Evolutionary conservation across 1,139 yeast genomes (phyloP), one percentile per base, ranked within the genome.

Genomic region (Wickerhamomyces sp.): DNA sequence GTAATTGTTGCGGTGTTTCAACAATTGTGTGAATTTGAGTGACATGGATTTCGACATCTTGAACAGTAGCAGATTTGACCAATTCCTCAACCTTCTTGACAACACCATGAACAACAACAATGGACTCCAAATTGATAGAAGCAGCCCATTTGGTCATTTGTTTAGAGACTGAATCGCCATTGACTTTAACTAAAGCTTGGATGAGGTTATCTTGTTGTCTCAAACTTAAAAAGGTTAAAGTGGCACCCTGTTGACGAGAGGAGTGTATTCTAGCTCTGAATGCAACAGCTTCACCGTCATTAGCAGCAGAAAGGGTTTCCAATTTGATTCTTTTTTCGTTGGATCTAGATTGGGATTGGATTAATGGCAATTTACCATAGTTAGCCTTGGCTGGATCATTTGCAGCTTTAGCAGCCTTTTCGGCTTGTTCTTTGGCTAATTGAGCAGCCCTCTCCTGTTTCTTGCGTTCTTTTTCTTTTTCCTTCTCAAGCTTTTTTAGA

Each of bases 141-240:
- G 94, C 88, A 32, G 90, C 83, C 96, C 97, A 92, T 67, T 92
- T 92, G 51, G 90, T 95, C 94, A 94, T 86, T 64, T 86, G 96
- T 68, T 92, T 92, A 39, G 96, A 86, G 42, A 94, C 74, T 24
- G 79, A 68, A 24, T 73, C 74, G 45, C 76, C 76, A 48, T 72
- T 76, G 45, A 81, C 77, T 61, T 85, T 86, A 48, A 88, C 71
- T 51, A 92, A 74, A 43, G 87, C 96, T 72, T 90, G 97, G 54
- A 90, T 77, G 58, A 84, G 67, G 43, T 78, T 75, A 41, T 78
- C 70, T 69, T 88, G 96, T 70, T 92, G 98, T 71, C 99, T 85
- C 58, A 92, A 78, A 21, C 95, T 79, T 55, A 92, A 67, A 64
- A 92, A 92, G 39, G 88, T 78, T 85, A 92, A 81, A 52, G 95